Conservation (phyloP, 768 basidiomycete species). For the Coprinopsis cinerea region DNA sequence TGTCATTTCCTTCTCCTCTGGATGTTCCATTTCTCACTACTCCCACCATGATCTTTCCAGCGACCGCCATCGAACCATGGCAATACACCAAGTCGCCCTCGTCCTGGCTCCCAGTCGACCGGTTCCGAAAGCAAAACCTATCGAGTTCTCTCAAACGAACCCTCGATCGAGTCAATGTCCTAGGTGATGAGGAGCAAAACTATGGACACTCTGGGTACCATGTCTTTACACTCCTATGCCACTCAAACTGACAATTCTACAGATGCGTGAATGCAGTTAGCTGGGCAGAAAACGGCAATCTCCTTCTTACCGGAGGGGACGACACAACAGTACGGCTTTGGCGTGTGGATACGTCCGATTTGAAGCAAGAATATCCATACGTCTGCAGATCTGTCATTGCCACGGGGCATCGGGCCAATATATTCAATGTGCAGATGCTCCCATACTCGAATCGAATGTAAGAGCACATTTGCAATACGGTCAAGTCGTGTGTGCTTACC, state of each 20-base stretch:
- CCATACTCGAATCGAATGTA: constrained; percentile 77
- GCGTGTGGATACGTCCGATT: constrained; percentile 49
- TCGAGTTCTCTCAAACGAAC: constrained; percentile 21
- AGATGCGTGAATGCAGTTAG: constrained; percentile 77
- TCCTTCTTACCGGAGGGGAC: constrained; percentile 68
- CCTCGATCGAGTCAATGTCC: constrained; percentile 65
- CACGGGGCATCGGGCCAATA: constrained; percentile 79
- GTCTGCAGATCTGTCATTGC: constrained; percentile 59
- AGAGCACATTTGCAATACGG: constrained; percentile 17
- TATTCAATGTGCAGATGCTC: constrained; percentile 80
- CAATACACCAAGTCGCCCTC: background rate
- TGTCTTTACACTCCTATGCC: background rate
- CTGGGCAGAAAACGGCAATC: constrained; percentile 62
- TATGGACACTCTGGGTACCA: constrained; percentile 65
- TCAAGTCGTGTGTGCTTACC: constrained; percentile 13
- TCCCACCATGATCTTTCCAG: background rate
- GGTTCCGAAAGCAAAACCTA: constrained; percentile 21
- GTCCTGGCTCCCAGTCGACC: constrained; percentile 15
- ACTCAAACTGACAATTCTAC: background rate
- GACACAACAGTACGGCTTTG: constrained; percentile 78
- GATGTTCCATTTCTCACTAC: background rate
- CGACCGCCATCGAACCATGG: background rate
- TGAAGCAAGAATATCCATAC: constrained; percentile 53
- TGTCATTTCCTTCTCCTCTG: background rate
- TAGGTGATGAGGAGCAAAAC: constrained; percentile 45